Percentiles rank a stretch among this genome's conserved stretches.
These are phyloP conservation scores for Malassezia caprae DNA, from an alignment of 1,284 basidiomycete genomes.

Conservation along the genomic window DNA sequence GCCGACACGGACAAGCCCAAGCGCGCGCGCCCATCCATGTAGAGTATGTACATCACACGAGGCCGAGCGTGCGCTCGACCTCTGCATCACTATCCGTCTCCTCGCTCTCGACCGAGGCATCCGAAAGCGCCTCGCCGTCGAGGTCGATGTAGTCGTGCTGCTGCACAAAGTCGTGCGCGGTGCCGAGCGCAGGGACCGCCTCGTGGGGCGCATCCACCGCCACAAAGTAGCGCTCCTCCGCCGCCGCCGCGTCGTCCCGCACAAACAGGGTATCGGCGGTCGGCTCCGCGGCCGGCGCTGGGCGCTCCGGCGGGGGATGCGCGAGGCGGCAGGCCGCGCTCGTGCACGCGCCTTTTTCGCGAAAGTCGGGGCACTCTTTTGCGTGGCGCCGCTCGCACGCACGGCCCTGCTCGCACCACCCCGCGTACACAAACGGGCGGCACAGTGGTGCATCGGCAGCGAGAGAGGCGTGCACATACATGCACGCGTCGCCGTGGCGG, in stretches of 20 bases:
- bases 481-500: slow-evolving; percentile 34
- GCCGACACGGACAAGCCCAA: background rate
- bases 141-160: slow-evolving; percentile 42
- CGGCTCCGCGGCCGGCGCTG: background rate
- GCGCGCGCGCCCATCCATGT: background rate
- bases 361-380: slow-evolving; percentile 43
- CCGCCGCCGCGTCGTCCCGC: slow-evolving; percentile 12
- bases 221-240: slow-evolving; percentile 4
- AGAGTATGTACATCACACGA: slow-evolving; percentile 6
- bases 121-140: slow-evolving; percentile 19
- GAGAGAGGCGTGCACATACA: slow-evolving; percentile 31
- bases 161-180: slow-evolving; percentile 20
- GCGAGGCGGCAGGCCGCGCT: slow-evolving; percentile 29
- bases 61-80: slow-evolving; percentile 3
- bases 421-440: slow-evolving; percentile 28
- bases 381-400: slow-evolving; percentile 34
- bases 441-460: slow-evolving; percentile 25
- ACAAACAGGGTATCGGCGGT: slow-evolving; percentile 6
- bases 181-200: slow-evolving; percentile 5
- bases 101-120: background rate
- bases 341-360: slow-evolving; percentile 30
- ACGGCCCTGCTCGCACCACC: slow-evolving; percentile 38
- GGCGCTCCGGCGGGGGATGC: slow-evolving; percentile 20
- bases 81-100: slow-evolving; percentile 9
- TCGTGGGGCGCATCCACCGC: slow-evolving; percentile 7